Conservation (phyloP, 371 early-diverging fungal species). For the Rhizopus stolonifer region DNA sequence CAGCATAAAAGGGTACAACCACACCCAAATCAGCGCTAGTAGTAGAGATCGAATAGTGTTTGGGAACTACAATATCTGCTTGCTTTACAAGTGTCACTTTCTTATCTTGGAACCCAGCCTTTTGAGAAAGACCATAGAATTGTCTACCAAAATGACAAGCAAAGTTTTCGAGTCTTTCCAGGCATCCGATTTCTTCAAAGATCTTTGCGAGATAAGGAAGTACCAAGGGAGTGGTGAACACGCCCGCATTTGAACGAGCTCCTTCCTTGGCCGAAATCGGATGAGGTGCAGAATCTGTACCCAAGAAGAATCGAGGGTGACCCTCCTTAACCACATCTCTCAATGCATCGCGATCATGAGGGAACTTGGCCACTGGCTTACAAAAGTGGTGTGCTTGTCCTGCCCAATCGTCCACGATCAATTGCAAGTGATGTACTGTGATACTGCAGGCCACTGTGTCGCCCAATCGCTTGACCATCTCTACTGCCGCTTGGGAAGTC, state of each 20-base stretch:
- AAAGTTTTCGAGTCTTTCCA: slow-evolving; percentile 80
- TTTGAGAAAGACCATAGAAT: slow-evolving; percentile 76
- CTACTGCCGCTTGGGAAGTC: slow-evolving; percentile 91
- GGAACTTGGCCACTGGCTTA: slow-evolving; percentile 97
- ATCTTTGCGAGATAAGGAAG: slow-evolving; percentile 86
- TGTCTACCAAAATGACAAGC: slow-evolving; percentile 79
- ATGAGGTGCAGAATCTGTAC: slow-evolving; percentile 97
- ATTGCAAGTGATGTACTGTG: slow-evolving; percentile 91
- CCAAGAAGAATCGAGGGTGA: slow-evolving; percentile 95
- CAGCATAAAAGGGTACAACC: slow-evolving; percentile 90
- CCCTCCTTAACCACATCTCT: slow-evolving; percentile 77
- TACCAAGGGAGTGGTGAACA: slow-evolving; percentile 87
- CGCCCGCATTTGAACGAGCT: slow-evolving; percentile 85
- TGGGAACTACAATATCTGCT: slow-evolving; percentile 52
- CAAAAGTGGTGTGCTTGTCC: slow-evolving; percentile 95
- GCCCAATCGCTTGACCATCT: slow-evolving; percentile 87
- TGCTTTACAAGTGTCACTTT: slow-evolving; percentile 59
- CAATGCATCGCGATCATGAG: slow-evolving; percentile 89
- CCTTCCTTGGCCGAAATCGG: slow-evolving; percentile 85
- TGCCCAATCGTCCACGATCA: slow-evolving; percentile 97
- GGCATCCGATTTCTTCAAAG: slow-evolving; percentile 82
- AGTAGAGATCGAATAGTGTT: slow-evolving; percentile 47
- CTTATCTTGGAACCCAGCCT: slow-evolving; percentile 51
- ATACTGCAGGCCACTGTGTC: slow-evolving; percentile 92
- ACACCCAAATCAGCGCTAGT: slow-evolving; percentile 57